Evolutionary conservation across 2,329 filamentous ascomycete genomes (phyloP).

Genomic region (Penicillium concentricum): DNA sequence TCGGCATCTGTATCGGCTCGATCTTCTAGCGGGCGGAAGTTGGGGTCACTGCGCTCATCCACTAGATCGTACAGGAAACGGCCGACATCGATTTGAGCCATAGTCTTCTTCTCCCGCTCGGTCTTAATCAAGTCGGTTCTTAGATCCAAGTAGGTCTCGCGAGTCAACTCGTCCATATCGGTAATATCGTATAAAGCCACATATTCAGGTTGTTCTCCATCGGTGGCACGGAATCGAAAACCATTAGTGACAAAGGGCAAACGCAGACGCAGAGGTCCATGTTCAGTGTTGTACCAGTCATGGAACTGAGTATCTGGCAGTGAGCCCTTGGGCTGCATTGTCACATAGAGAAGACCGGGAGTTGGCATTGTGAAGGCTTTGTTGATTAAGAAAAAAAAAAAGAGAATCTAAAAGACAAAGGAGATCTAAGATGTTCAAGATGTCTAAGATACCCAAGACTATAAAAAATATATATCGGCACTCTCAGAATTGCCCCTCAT

Average conservation of each 20-base stretch:
- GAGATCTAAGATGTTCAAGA: too few species aligned
- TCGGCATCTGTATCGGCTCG: constrained; percentile 58
- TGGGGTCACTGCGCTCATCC: constrained; percentile 53
- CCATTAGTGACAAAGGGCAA: constrained; percentile 73
- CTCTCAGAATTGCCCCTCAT: constrained; percentile 15
- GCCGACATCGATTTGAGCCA: constrained; percentile 66
- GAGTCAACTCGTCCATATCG: constrained; percentile 68
- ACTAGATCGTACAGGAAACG: constrained; percentile 70
- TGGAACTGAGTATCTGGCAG: constrained; percentile 71
- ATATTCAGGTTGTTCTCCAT: constrained; percentile 64
- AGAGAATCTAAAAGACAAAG: not conserved
- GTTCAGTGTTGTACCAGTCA: constrained; percentile 94
- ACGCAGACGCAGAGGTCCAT: constrained; percentile 76
- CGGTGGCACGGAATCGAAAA: constrained; percentile 71
- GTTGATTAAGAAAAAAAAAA: not conserved
- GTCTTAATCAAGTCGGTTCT: constrained; percentile 52
- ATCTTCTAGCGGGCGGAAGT: constrained; percentile 61
- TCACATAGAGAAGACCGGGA: constrained; percentile 77
- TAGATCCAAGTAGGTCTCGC: constrained; percentile 61
- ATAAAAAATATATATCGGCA: not conserved
- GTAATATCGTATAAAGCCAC: constrained; percentile 80
- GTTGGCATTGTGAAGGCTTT: constrained; percentile 33
- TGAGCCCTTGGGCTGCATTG: constrained; percentile 73
- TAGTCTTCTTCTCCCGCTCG: constrained; percentile 60
- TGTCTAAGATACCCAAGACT: not conserved